Base-by-base conservation (phyloP, 78 protist genomes). In the Chrysochromulina tobinii region DNA sequence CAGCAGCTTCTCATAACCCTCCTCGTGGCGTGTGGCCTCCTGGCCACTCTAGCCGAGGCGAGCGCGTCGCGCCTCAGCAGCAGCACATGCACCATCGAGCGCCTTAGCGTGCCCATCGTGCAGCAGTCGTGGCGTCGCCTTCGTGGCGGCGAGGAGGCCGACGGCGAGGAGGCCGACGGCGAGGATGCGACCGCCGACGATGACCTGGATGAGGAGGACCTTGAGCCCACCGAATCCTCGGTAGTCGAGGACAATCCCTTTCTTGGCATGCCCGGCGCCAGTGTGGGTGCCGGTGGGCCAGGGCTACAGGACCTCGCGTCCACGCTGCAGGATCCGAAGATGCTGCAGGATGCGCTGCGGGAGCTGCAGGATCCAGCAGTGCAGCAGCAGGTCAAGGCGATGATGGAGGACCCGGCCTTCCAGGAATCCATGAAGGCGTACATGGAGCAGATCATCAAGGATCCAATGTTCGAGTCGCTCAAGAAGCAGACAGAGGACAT, bases 321-420 rank as follows among this genome's bases (percentile, higher is more conserved):
- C 51, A 14, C 79, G 79, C 79, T 69, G 55, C 79, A 69, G 79
- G 79, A 69, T 51, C 79, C 79, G 53, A 17, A 5, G n/a, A 12
- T 17, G n/a, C 38, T 69, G 55, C 79, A 69, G 79, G 17, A 38
- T 3, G 79, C 79, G 27, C 79, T 69, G 50, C 27, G 50, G 18
- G 79, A 69, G 79, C 79, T 69, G 38, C 79, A 69, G 79, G 79
- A 69, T 51, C 79, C 79, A 6, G 79, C 79, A 9, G 27, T 51
- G 12, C 79, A 69, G 79, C 23, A 23, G 79, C 79, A 51, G 25
- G 6, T 69, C 53, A 23, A 38, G 51, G n/a, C 6, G 53, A 69
- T 69, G 79, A 23, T 69, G 79, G 79, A 69, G 51, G 79, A 69
- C 79, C 79, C 79, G 53, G 79, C 79, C 79, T 69, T 69, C 79